A percentile compares a stretch with the other conserved stretches of the same genome.
Conservation (phyloP, 805 yeast genomes). For the Candida golubevii region DNA sequence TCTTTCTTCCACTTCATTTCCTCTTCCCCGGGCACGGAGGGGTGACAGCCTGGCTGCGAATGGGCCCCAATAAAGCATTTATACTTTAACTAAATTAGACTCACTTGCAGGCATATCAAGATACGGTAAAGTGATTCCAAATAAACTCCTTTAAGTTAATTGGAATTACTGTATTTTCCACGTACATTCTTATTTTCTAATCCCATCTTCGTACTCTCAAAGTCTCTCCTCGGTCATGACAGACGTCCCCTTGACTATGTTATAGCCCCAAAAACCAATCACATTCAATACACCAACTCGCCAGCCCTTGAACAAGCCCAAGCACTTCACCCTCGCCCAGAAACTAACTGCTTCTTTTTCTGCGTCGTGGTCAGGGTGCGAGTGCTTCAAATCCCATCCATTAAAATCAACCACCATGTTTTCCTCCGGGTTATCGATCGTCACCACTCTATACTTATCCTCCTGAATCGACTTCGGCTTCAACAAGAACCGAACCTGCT, state of each 20-base stretch:
- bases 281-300: constrained; percentile 76
- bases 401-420: constrained; percentile 53
- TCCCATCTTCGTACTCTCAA: background rate
- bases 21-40: too few relatives aligned
- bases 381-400: constrained; percentile 11
- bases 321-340: constrained; percentile 32
- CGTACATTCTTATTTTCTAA: too few relatives aligned
- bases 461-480: constrained; percentile 30
- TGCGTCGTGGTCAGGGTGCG: constrained; percentile 1
- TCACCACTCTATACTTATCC: constrained; percentile 37
- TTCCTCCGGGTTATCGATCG: constrained; percentile 40
- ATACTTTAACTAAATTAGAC: too few relatives aligned
- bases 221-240: constrained; percentile 17
- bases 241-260: constrained; percentile 48
- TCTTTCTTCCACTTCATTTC: too few relatives aligned
- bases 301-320: constrained; percentile 80
- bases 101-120: too few relatives aligned
- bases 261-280: constrained; percentile 78
- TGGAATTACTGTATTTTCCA: too few relatives aligned
- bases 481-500: constrained; percentile 67
- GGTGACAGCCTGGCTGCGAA: too few relatives aligned
- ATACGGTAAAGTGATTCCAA: too few relatives aligned
- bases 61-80: too few relatives aligned
- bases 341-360: constrained; percentile 34
- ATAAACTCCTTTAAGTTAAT: too few relatives aligned